phyloP scores from a whole-genome alignment of 768 basidiomycete species.

The Suillus lakei region DNA sequence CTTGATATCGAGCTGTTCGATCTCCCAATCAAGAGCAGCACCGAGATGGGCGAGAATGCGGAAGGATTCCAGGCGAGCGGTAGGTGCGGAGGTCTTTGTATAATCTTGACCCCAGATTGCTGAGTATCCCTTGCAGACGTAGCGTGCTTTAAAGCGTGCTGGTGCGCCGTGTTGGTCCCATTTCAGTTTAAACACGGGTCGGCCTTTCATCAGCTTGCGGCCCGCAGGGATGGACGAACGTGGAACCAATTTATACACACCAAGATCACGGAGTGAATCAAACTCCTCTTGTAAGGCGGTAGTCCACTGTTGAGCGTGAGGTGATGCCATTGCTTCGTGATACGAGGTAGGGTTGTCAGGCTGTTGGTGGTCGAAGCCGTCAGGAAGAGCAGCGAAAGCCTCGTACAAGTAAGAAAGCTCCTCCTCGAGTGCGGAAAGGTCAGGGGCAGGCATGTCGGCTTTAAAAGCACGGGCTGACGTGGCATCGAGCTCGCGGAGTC shows the following conservation, averaged over 20 bases:
- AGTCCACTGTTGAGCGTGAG: slow-evolving; percentile 25
- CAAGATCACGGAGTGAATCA: neutral
- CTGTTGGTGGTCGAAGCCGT: neutral
- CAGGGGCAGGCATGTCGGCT: no score
- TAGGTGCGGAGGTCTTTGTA: slow-evolving; percentile 9
- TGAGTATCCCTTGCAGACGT: slow-evolving; percentile 12
- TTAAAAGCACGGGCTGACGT: no score
- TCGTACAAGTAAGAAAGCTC: neutral
- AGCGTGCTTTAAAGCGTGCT: no score
- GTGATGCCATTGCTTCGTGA: slow-evolving; percentile 21
- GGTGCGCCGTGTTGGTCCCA: slow-evolving; percentile 14
- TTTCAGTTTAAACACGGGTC: slow-evolving; percentile 36
- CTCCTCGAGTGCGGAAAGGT: neutral
- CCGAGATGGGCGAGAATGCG: neutral
- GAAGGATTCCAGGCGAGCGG: slow-evolving; percentile 3
- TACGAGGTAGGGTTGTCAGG: slow-evolving; percentile 21
- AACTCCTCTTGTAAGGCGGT: slow-evolving; percentile 15
- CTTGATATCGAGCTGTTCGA: slow-evolving; percentile 45
- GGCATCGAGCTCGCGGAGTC: no score
- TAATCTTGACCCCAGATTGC: slow-evolving; percentile 14
- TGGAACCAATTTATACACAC: slow-evolving; percentile 2
- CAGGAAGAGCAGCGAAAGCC: neutral
- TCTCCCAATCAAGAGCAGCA: slow-evolving; percentile 31
- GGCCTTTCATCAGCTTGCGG: slow-evolving; percentile 24
- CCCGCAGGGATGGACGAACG: slow-evolving; percentile 18